Base-by-base conservation (phyloP, 106 monocot species). In the Triglochin maritima region DNA sequence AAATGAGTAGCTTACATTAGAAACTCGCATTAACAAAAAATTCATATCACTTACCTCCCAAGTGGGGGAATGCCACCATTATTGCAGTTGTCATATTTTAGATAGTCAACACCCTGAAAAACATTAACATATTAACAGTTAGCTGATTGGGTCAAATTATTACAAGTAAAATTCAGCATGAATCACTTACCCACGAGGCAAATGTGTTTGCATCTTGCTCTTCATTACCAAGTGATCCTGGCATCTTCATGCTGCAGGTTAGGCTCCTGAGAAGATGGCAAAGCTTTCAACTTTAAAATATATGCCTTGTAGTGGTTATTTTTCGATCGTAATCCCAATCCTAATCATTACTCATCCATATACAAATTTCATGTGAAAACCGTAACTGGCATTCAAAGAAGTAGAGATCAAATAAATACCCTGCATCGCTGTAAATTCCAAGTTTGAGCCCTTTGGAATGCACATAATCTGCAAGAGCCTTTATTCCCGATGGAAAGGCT, bases 11-110 rank as follows among this genome's bases (percentile, higher is more conserved):
- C n/a, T 2, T 59, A 17, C 59, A 59, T 59, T 59, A 12, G 4
- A 17, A 12, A 2, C 4, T 2, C 17, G n/a, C 5, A 59, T 59
- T 7, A 29, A 59, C 17, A n/a, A n/a, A 29, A 17, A 17, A 17
- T 3, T 55, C 54, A 55, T 55, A 50, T 42, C 43, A 6, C 10
- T 44, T 84, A 94, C 93, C 93, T 89, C 54, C 70, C 76, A 17
- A 63, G 44, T 5, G 80, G 73, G 15, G 62, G 74, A 6, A 53
- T 68, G 9, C 68, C 74, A 7, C 9, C 49, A 56, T 82, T 82
- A 65, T 84, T 81, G 68, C 93, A 94, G 66, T 94, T 94, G 48
- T 89, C 93, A 65, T 94, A 94, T 66, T 94, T 94, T 71, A 94
- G 81, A 60, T 94, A 94, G 45, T 94, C 89, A 44, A 89, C 68